Evolutionary conservation across 305 asterid genomes (phyloP).

Genomic region (Fraxinus platypoda): DNA sequence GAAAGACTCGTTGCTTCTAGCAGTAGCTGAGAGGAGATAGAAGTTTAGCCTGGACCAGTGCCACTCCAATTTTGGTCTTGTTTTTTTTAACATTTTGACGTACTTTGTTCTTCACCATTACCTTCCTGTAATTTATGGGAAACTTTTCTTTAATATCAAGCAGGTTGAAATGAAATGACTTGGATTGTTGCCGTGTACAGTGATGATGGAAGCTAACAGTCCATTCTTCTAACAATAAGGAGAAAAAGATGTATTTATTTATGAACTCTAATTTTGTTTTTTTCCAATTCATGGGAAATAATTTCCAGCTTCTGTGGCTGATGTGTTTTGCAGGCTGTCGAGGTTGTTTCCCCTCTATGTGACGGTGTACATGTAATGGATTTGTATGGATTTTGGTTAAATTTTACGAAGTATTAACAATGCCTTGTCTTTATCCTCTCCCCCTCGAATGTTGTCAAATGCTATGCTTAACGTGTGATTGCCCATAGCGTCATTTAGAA

Average conservation of each 20-base stretch:
- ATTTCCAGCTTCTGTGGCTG: background rate
- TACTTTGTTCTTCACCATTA: conserved; percentile 18
- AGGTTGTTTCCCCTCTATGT: background rate
- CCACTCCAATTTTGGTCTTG: conserved; percentile 25
- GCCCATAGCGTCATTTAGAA: background rate
- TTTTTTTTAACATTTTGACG: conserved; percentile 4
- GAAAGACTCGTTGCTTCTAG: conserved; percentile 30
- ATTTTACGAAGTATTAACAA: background rate
- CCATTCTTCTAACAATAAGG: conserved; percentile 40
- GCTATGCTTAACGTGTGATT: background rate
- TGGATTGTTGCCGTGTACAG: conserved; percentile 44
- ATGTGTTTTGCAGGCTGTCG: background rate
- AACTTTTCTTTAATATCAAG: conserved; percentile 22
- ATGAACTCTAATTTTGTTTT: conserved; percentile 5
- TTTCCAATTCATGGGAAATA: background rate
- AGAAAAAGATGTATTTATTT: conserved; percentile 23
- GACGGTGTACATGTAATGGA: background rate
- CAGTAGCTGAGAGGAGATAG: conserved; percentile 40
- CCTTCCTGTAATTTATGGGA: conserved; percentile 27
- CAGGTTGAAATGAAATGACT: conserved; percentile 37
- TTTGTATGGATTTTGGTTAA: conserved; percentile 1
- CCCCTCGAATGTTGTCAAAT: background rate
- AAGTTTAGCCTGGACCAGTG: background rate
- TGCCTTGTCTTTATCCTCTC: background rate
- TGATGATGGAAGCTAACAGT: conserved; percentile 37